phyloP scores from a whole-genome alignment of 805 yeast species.

The Lipomyces yamadae region DNA sequence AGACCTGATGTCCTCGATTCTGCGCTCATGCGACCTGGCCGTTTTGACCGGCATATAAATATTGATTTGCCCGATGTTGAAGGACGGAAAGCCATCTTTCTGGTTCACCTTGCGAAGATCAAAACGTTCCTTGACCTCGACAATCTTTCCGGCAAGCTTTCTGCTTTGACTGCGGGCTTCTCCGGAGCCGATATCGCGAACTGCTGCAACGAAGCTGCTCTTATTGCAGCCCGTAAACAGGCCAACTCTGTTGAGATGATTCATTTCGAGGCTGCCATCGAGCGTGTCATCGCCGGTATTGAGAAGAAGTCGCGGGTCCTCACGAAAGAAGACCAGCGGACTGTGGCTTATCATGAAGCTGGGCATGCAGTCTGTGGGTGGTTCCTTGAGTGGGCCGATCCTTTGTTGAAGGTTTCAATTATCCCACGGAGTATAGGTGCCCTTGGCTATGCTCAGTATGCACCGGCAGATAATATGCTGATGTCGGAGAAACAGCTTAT shows the following conservation, averaged over 20 bases:
- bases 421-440: constrained; percentile 98
- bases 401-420: constrained; percentile 91
- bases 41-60: constrained; percentile 91
- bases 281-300: constrained; percentile 94
- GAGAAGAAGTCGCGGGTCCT: constrained; percentile 87
- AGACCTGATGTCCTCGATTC: constrained; percentile 91
- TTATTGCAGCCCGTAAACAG: constrained; percentile 89
- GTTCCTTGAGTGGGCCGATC: constrained; percentile 90
- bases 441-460: constrained; percentile 94
- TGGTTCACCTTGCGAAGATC: constrained; percentile 79
- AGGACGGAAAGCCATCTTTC: constrained; percentile 91
- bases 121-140: constrained; percentile 60
- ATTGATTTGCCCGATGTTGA: constrained; percentile 93
- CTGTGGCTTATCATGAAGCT: constrained; percentile 98
- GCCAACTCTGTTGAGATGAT: constrained; percentile 68
- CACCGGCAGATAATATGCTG: constrained; percentile 90
- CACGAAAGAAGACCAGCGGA: constrained; percentile 81
- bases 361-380: constrained; percentile 99
- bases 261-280: constrained; percentile 96
- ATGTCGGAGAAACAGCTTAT: constrained; percentile 74
- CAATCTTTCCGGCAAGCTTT: constrained; percentile 78
- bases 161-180: constrained; percentile 97
- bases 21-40: constrained; percentile 95
- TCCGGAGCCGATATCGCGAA: constrained; percentile 99
- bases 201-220: constrained; percentile 95